Conservation (phyloP, 768 basidiomycete genomes). For the Suillus variegatus region DNA sequence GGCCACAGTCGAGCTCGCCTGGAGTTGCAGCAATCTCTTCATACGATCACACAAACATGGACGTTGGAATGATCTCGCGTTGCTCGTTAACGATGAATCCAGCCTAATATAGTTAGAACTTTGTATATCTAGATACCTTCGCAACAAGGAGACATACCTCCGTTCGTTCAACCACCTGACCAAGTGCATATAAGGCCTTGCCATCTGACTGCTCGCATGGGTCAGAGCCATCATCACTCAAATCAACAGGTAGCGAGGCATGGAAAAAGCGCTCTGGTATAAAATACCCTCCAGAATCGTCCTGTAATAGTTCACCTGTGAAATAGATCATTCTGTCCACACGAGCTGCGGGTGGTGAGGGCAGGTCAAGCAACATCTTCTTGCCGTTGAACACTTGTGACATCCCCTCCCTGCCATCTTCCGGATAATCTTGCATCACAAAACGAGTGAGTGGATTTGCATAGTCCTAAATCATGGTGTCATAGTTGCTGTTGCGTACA, state of each 20-base stretch:
- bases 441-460: conserved; percentile 21
- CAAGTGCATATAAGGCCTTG: too few species aligned
- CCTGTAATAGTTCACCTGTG: conserved; percentile 21
- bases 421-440: conserved; percentile 25
- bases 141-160: too few species aligned
- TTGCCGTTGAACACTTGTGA: conserved; percentile 26
- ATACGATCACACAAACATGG: too few species aligned
- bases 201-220: not conserved
- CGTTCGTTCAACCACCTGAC: too few species aligned
- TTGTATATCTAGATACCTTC: too few species aligned
- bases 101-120: too few species aligned
- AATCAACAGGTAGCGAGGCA: not conserved
- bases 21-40: too few species aligned
- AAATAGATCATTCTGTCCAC: conserved; percentile 20
- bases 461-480: conserved; percentile 20
- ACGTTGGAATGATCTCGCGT: too few species aligned
- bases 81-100: too few species aligned
- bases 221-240: not conserved
- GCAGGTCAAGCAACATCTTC: conserved; percentile 33
- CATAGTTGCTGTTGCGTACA: not conserved
- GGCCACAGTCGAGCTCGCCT: too few species aligned
- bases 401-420: conserved; percentile 8
- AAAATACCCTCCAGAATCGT: conserved; percentile 11
- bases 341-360: conserved; percentile 26
- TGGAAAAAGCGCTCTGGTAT: conserved; percentile 19